Conservation (phyloP, 2,329 filamentous ascomycete genomes). For the Cercospora sp. region DNA sequence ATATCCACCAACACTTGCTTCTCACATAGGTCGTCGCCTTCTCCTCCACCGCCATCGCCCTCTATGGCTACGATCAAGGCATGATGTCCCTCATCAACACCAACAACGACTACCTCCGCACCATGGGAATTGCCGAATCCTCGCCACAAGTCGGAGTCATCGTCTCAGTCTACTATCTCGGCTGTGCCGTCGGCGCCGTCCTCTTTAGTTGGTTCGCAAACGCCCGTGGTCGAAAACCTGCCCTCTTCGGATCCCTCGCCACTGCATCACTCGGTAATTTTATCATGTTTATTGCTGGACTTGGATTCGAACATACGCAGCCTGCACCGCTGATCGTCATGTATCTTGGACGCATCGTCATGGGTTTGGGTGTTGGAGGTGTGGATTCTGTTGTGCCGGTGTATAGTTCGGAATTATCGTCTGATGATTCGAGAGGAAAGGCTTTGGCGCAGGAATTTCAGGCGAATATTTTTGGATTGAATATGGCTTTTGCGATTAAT, state of each 20-base stretch:
- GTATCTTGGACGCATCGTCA: constrained; percentile 53
- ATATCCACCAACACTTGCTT: constrained; percentile 50
- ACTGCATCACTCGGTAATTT: constrained; percentile 58
- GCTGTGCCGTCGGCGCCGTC: constrained; percentile 59
- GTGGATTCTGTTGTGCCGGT: constrained; percentile 63
- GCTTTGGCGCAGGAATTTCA: constrained; percentile 65
- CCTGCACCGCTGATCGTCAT: constrained; percentile 45
- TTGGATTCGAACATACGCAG: constrained; percentile 46
- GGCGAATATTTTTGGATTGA: constrained; percentile 62
- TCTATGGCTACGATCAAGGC: constrained; percentile 48
- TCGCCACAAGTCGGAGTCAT: constrained; percentile 58
- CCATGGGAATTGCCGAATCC: constrained; percentile 53
- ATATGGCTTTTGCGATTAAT: constrained; percentile 63
- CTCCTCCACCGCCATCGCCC: constrained; percentile 55
- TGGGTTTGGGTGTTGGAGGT: constrained; percentile 61
- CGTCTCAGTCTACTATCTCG: constrained; percentile 63
- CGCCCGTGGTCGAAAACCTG: constrained; percentile 54
- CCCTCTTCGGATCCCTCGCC: constrained; percentile 57
- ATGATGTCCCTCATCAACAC: constrained; percentile 60
- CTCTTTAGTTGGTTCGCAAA: constrained; percentile 59
- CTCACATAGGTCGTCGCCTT: constrained; percentile 51
- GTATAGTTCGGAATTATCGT: constrained; percentile 58
- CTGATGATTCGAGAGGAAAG: constrained; percentile 58
- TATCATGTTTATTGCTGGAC: constrained; percentile 60
- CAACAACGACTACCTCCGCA: constrained; percentile 56